A percentile compares a stretch with the other conserved stretches of the same genome.
phyloP scores from a whole-genome alignment of 805 yeast species.

The Cyberlindnera samutprakarnensis region DNA sequence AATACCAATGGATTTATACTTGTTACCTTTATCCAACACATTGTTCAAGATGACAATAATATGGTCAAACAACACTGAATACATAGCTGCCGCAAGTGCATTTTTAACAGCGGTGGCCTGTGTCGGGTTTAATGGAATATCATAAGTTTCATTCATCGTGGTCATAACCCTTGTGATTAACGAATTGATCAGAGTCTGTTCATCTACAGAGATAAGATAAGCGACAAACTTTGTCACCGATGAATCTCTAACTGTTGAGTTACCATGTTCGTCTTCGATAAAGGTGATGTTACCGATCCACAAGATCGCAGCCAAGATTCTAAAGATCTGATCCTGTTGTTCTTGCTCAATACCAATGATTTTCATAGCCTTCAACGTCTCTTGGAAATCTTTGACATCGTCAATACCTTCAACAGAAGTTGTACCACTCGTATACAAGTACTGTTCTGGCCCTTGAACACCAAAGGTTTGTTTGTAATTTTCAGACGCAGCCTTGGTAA shows the following conservation, averaged over 20 bases:
- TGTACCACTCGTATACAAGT: slow-evolving; percentile 83
- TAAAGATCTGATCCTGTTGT: slow-evolving; percentile 88
- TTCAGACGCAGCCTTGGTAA: slow-evolving; percentile 85
- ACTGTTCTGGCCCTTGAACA: slow-evolving; percentile 89
- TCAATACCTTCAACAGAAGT: slow-evolving; percentile 81
- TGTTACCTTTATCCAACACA: slow-evolving; percentile 47
- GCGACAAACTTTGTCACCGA: slow-evolving; percentile 95
- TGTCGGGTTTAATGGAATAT: slow-evolving; percentile 82
- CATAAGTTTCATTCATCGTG: slow-evolving; percentile 86
- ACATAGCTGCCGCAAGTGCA: slow-evolving; percentile 90
- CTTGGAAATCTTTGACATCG: slow-evolving; percentile 71
- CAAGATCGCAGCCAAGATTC: slow-evolving; percentile 73
- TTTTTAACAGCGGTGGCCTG: slow-evolving; percentile 96
- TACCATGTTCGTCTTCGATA: slow-evolving; percentile 79
- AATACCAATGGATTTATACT: slow-evolving; percentile 75
- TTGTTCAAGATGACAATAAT: slow-evolving; percentile 85
- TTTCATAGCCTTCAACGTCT: slow-evolving; percentile 79
- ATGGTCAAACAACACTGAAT: slow-evolving; percentile 93
- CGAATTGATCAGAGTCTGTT: slow-evolving; percentile 56
- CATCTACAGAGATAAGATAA: slow-evolving; percentile 75
- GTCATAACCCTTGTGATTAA: slow-evolving; percentile 79
- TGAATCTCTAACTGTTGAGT: slow-evolving; percentile 72
- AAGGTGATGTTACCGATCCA: slow-evolving; percentile 95
- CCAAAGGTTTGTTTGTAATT: slow-evolving; percentile 79
- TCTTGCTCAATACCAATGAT: slow-evolving; percentile 73